Conservation (phyloP, 768 basidiomycete genomes). For the Serendipita indica region DNA sequence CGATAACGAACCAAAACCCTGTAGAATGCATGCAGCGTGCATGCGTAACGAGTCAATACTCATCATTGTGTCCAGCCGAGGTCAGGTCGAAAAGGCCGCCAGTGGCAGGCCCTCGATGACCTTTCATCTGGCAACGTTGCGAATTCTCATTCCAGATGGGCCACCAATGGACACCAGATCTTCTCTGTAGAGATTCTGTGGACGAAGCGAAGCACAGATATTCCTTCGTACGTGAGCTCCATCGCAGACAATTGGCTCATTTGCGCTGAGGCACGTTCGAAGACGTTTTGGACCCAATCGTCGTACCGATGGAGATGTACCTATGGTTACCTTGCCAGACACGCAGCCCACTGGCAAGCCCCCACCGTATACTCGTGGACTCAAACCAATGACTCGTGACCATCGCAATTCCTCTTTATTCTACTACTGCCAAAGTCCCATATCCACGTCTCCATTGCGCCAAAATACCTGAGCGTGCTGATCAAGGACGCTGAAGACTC, state of each 20-base stretch:
- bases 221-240: slow-evolving; percentile 39
- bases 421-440: slow-evolving; percentile 42
- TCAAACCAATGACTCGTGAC: slow-evolving; percentile 74
- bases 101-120: not conserved
- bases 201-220: slow-evolving; percentile 53
- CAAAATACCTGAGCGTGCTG: slow-evolving; percentile 49
- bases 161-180: not conserved
- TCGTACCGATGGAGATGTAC: not conserved
- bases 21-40: not conserved
- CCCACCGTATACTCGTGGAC: slow-evolving; percentile 84
- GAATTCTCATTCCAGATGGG: not conserved
- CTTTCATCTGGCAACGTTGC: slow-evolving; percentile 9
- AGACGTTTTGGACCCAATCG: no score
- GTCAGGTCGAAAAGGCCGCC: not conserved
- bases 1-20: slow-evolving; percentile 25
- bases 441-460: slow-evolving; percentile 54
- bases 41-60: not conserved
- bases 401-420: slow-evolving; percentile 69
- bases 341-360: slow-evolving; percentile 20
- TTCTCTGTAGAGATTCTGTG: slow-evolving; percentile 40
- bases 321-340: not conserved
- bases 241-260: not conserved
- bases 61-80: not conserved
- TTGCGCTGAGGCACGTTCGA: not conserved
- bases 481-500: slow-evolving; percentile 23